A percentile compares a stretch with the other conserved stretches of the same genome.
These are phyloP conservation scores for Hanseniaspora lachancei DNA, from an alignment of 805 yeast species.

Conservation along the genomic window DNA sequence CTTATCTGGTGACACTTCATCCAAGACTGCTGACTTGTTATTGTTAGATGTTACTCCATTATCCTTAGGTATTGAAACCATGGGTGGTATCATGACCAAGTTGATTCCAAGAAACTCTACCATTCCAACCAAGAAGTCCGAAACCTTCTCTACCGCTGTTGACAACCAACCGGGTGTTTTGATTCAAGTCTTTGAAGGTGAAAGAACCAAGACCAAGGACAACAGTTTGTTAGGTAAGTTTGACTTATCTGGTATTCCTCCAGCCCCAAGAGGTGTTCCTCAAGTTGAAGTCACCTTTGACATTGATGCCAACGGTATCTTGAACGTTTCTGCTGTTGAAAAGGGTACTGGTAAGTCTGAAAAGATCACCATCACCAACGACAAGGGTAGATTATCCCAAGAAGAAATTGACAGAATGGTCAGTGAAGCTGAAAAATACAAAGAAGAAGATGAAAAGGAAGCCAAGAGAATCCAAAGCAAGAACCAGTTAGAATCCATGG, in stretches of 20 bases:
- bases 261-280: constrained; percentile 98
- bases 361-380: constrained; percentile 96
- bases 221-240: constrained; percentile 95
- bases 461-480: constrained; percentile 83
- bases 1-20: constrained; percentile 91
- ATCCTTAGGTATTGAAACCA: constrained; percentile 97
- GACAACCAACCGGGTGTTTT: constrained; percentile 99
- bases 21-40: constrained; percentile 93
- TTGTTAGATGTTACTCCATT: constrained; percentile 98
- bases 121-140: constrained; percentile 96
- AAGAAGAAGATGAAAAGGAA: constrained; percentile 93
- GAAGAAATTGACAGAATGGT: constrained; percentile 98
- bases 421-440: constrained; percentile 92
- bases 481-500: constrained; percentile 92
- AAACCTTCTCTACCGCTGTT: constrained; percentile 93
- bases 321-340: constrained; percentile 93
- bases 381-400: constrained; percentile 96
- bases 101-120: constrained; percentile 98
- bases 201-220: constrained; percentile 92
- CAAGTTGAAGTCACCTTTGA: constrained; percentile 96
- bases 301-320: constrained; percentile 93
- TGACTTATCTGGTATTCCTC: constrained; percentile 93
- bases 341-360: constrained; percentile 97
- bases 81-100: constrained; percentile 99
- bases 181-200: constrained; percentile 98